These are phyloP conservation scores for Vicia sativa DNA, from an alignment of 306 rosid species.

Conservation along the genomic window DNA sequence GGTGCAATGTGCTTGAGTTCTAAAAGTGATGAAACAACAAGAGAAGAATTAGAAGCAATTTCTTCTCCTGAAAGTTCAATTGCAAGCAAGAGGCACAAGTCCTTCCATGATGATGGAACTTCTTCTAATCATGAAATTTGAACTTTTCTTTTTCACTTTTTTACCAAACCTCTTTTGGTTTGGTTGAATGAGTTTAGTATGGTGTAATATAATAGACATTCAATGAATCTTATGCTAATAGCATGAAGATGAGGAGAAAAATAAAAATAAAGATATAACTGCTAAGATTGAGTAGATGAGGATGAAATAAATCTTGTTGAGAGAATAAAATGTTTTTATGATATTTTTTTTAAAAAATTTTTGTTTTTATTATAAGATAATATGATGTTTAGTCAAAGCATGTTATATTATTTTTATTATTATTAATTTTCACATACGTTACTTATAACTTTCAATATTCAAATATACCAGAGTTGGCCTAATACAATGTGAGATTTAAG, in stretches of 20 bases:
- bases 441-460: too few species aligned
- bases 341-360: too few species aligned
- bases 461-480: too few species aligned
- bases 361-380: too few species aligned
- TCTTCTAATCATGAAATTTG: conserved; percentile 52
- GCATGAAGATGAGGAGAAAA: too few species aligned
- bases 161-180: conserved; percentile 51
- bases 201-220: neutral
- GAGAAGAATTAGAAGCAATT: conserved; percentile 52
- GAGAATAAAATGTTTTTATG: neutral
- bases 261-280: too few species aligned
- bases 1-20: conserved; percentile 57
- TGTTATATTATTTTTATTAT: neutral
- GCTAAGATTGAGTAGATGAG: neutral
- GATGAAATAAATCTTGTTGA: neutral
- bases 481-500: too few species aligned
- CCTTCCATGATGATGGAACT: conserved; percentile 38
- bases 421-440: too few species aligned
- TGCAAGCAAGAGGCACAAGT: conserved; percentile 45
- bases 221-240: too few species aligned
- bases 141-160: conserved; percentile 36
- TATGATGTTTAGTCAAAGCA: neutral
- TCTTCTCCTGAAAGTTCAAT: conserved; percentile 47
- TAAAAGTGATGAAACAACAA: conserved; percentile 58
- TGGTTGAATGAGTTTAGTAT: conserved; percentile 68